Conservation (phyloP, 2,329 filamentous ascomycete species). For the Aureobasidium sp. region DNA sequence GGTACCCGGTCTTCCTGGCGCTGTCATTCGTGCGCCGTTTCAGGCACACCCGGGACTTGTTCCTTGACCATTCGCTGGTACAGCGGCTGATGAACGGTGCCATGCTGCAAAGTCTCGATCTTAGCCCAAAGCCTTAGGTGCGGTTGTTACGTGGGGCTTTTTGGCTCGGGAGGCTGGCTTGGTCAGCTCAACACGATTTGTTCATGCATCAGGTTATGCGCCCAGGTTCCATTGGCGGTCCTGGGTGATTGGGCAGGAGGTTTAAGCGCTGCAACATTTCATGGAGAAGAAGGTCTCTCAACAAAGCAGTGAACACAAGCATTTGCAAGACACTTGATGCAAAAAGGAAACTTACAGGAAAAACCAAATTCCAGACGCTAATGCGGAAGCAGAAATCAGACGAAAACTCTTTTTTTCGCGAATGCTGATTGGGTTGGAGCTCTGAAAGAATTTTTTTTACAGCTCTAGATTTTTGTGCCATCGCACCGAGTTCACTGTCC, state of each 20-base stretch:
- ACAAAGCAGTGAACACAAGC: not conserved
- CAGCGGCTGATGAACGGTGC: constrained; percentile 20
- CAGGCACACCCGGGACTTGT: constrained; percentile 16
- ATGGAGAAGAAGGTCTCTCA: not conserved
- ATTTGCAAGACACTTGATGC: constrained; percentile 6
- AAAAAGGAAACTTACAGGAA: not conserved
- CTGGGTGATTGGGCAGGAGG: not conserved
- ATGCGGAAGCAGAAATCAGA: not conserved
- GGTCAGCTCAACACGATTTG: not conserved
- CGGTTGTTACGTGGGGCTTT: constrained; percentile 4
- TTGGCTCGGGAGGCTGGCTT: not conserved
- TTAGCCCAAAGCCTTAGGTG: not conserved
- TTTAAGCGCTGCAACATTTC: not conserved
- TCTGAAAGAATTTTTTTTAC: not conserved
- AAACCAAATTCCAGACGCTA: not conserved
- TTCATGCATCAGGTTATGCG: not conserved
- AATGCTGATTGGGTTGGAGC: not conserved
- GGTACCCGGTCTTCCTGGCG: constrained; percentile 17
- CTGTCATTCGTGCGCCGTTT: constrained; percentile 17
- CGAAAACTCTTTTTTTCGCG: constrained; percentile 5
- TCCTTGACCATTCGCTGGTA: constrained; percentile 19
- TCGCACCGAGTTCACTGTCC: not conserved
- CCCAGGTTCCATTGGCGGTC: not conserved
- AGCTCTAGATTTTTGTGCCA: not conserved
- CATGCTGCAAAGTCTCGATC: constrained; percentile 15